phyloP scores from a whole-genome alignment of 768 basidiomycete genomes.

The Infundibulicybe gibba region DNA sequence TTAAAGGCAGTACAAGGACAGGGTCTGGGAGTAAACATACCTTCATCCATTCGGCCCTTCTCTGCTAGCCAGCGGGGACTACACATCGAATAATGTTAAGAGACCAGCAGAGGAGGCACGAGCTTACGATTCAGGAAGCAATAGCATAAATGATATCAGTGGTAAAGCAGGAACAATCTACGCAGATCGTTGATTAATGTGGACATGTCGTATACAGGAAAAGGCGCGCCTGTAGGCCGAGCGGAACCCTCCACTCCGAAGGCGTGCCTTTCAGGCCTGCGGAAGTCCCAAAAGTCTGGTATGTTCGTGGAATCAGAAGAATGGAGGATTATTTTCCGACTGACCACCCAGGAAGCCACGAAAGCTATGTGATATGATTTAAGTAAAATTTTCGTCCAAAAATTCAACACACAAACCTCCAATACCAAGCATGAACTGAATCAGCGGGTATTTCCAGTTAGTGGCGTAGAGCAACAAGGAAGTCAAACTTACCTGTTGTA shows the following conservation, averaged over 20 bases:
- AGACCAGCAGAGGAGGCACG: not conserved
- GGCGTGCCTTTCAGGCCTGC: slow-evolving; percentile 30
- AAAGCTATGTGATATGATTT: slow-evolving; percentile 31
- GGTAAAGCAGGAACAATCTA: slow-evolving; percentile 46
- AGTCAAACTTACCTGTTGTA: slow-evolving; percentile 36
- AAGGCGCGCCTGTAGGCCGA: slow-evolving; percentile 34
- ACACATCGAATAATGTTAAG: not conserved
- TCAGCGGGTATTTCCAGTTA: not conserved
- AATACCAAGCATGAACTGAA: slow-evolving; percentile 45
- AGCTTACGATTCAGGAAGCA: slow-evolving; percentile 47
- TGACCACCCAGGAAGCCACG: slow-evolving; percentile 43
- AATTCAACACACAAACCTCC: slow-evolving; percentile 23
- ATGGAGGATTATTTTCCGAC: slow-evolving; percentile 3
- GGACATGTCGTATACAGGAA: not conserved
- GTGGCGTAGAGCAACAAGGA: not conserved
- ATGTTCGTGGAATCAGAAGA: not conserved
- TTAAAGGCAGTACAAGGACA: not conserved
- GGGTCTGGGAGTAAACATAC: slow-evolving; percentile 10
- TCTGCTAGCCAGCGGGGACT: slow-evolving; percentile 52
- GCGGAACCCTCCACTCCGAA: slow-evolving; percentile 48
- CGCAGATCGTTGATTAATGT: not conserved
- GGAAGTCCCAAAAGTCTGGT: slow-evolving; percentile 36
- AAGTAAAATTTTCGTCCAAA: not conserved
- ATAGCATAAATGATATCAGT: slow-evolving; percentile 43
- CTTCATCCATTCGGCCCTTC: slow-evolving; percentile 45